phyloP scores from a whole-genome alignment of 2,329 filamentous ascomycete species.

The Pseudogymnoascus sp. region DNA sequence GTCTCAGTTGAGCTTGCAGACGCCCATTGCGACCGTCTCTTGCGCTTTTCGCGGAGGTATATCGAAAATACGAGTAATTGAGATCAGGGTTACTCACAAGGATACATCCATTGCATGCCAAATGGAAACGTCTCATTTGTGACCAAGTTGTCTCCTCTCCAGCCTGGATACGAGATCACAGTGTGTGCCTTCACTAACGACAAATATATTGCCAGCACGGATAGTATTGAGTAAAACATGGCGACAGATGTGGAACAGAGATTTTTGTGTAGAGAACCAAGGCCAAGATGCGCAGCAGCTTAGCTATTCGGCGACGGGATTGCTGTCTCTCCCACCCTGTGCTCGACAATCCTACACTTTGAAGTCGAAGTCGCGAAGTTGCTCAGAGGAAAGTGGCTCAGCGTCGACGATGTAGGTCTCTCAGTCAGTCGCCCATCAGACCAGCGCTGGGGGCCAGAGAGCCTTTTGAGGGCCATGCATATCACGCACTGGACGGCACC shows the following conservation, averaged over 20 bases:
- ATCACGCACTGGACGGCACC: not conserved
- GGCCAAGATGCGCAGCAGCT: slow-evolving; percentile 3
- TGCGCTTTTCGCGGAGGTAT: not conserved
- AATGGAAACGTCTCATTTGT: slow-evolving; percentile 31
- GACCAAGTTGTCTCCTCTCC: slow-evolving; percentile 34
- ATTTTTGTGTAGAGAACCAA: not conserved
- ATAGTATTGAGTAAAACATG: not conserved
- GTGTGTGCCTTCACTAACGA: slow-evolving; percentile 35
- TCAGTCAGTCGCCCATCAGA: slow-evolving; percentile 5
- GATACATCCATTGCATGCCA: slow-evolving; percentile 34
- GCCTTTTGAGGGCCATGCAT: slow-evolving; percentile 3
- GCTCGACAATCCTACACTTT: not conserved
- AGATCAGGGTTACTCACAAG: slow-evolving; percentile 26
- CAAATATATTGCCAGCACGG: not conserved
- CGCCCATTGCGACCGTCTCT: not conserved
- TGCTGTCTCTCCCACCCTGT: not conserved
- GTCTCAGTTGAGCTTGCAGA: not conserved
- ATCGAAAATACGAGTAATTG: not conserved
- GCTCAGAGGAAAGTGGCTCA: not conserved
- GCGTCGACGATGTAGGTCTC: slow-evolving; percentile 3
- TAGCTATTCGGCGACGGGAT: not conserved
- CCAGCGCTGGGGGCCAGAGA: slow-evolving; percentile 6
- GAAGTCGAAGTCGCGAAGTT: not conserved
- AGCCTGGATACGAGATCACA: slow-evolving; percentile 32
- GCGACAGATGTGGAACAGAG: not conserved